phyloP scores from a whole-genome alignment of 1,284 basidiomycete genomes.

The Malassezia restricta region DNA sequence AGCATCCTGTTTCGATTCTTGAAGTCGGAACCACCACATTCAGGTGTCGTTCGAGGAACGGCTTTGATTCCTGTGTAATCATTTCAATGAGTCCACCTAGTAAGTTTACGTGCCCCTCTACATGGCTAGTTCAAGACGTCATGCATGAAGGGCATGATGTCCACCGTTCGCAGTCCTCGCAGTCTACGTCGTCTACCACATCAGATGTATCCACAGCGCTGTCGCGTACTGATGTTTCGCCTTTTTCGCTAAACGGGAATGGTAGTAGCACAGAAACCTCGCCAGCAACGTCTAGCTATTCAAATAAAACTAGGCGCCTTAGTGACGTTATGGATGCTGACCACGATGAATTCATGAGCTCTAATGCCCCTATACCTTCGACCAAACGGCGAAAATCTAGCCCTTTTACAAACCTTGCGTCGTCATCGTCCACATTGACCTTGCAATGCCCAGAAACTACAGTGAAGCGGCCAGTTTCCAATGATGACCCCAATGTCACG shows the following conservation, averaged over 20 bases:
- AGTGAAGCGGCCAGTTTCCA: not conserved
- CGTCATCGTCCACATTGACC: not conserved
- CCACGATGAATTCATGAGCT: not conserved
- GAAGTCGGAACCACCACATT: not conserved
- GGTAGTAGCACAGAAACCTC: constrained; percentile 8
- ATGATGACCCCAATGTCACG: not conserved
- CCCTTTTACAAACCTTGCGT: not conserved
- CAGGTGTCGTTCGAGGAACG: not conserved
- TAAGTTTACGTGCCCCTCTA: too few relatives aligned
- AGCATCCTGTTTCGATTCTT: not conserved
- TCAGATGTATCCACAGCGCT: constrained; percentile 15
- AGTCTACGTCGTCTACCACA: constrained; percentile 17
- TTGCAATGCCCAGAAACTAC: not conserved
- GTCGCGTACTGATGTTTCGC: constrained; percentile 2
- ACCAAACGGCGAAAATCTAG: constrained; percentile 1
- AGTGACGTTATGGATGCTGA: not conserved
- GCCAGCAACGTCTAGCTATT: not conserved
- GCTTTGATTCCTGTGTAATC: too few relatives aligned
- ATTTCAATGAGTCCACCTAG: too few relatives aligned
- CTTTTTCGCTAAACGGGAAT: not conserved
- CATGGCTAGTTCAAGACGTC: too few relatives aligned
- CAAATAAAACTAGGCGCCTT: constrained; percentile 1
- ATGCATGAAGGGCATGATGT: not conserved
- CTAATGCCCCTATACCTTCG: not conserved
- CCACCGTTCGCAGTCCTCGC: not conserved